Percentiles rank a stretch among this genome's conserved stretches.
phyloP scores from a whole-genome alignment of 2,329 filamentous ascomycete species.

The Exophiala sideris region DNA sequence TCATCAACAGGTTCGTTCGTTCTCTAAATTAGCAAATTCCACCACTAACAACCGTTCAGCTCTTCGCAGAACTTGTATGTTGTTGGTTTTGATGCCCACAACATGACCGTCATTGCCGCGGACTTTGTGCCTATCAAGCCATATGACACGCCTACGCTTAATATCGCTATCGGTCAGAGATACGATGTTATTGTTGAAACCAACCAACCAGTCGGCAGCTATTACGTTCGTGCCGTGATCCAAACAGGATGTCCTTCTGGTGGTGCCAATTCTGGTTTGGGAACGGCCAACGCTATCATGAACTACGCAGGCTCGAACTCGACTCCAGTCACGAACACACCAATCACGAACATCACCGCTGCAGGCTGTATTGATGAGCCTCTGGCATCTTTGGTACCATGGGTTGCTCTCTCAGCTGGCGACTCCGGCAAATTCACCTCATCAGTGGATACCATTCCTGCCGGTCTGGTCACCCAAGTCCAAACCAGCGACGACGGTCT shows the following conservation, averaged over 20 bases:
- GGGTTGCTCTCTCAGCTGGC: constrained; percentile 25
- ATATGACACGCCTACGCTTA: constrained; percentile 37
- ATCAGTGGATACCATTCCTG: constrained; percentile 25
- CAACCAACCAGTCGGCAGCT: constrained; percentile 19
- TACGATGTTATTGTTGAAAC: constrained; percentile 36
- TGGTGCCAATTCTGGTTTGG: constrained; percentile 23
- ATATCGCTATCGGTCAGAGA: constrained; percentile 41
- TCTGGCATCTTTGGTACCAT: constrained; percentile 29
- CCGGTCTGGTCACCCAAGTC: constrained; percentile 24
- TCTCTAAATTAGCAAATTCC: neutral
- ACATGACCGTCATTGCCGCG: constrained; percentile 46
- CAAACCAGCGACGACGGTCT: constrained; percentile 26
- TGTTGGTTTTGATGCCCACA: constrained; percentile 54
- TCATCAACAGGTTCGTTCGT: constrained; percentile 33
- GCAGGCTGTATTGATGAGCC: constrained; percentile 31
- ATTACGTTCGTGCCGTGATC: constrained; percentile 27
- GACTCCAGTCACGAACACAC: constrained; percentile 13
- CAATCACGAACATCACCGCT: constrained; percentile 22
- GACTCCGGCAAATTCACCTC: constrained; percentile 28
- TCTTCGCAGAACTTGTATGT: constrained; percentile 51
- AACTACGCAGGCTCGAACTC: constrained; percentile 28
- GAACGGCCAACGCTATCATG: constrained; percentile 27
- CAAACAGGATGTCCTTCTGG: constrained; percentile 25
- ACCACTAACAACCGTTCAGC: constrained; percentile 13
- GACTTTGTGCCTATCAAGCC: constrained; percentile 27